These are phyloP conservation scores for Quercus variabilis DNA, from an alignment of 306 rosid species.

Conservation along the genomic window DNA sequence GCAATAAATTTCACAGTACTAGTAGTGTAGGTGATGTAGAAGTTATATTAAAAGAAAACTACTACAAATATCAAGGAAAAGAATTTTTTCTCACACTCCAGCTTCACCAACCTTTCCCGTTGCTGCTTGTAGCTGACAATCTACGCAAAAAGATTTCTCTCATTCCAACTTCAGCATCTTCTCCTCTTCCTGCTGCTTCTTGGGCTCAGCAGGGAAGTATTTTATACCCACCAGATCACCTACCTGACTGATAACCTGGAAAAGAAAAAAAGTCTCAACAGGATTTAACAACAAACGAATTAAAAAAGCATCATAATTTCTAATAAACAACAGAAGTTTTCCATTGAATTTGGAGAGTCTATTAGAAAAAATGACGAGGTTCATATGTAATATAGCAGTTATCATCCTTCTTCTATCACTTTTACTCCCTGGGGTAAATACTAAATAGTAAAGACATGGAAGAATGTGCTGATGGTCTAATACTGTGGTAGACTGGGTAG, in stretches of 20 bases:
- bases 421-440: background rate
- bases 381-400: too few species aligned
- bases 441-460: too few species aligned
- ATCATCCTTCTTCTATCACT: too few species aligned
- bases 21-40: background rate
- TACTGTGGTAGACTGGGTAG: too few species aligned
- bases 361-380: too few species aligned
- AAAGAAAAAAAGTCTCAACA: background rate
- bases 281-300: background rate
- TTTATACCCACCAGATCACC: constrained; percentile 83
- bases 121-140: background rate
- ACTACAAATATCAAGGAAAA: background rate
- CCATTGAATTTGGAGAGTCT: too few species aligned
- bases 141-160: background rate
- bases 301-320: too few species aligned
- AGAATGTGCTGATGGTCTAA: too few species aligned
- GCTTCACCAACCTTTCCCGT: background rate
- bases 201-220: constrained; percentile 78
- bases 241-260: constrained; percentile 66
- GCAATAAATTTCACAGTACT: background rate
- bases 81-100: background rate
- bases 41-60: background rate
- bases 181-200: constrained; percentile 38
- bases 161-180: constrained; percentile 19
- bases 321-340: too few species aligned